phyloP scores from a whole-genome alignment of 139 green algal genomes.

The Monoraphidium neglectum region DNA sequence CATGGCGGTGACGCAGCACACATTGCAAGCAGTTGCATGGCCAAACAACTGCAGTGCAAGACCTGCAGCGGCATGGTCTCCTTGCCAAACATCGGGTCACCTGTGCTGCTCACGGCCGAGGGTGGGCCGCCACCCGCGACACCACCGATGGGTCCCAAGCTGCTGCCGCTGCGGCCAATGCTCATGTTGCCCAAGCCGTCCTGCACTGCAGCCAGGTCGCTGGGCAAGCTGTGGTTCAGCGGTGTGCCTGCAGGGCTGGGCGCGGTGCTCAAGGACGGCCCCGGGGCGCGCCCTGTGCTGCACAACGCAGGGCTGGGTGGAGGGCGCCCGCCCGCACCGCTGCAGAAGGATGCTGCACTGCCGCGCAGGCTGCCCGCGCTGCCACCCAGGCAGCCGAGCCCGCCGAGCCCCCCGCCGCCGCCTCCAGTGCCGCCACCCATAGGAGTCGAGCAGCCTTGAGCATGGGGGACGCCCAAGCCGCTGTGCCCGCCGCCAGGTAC shows the following conservation, averaged over 20 bases:
- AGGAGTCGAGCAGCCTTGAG: not conserved
- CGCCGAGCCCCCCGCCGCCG: not conserved
- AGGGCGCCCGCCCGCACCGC: not conserved
- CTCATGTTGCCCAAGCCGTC: conserved; percentile 24
- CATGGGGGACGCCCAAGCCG: too few species aligned
- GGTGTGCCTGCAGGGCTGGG: conserved; percentile 14
- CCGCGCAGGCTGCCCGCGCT: not conserved
- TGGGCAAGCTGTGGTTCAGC: not conserved
- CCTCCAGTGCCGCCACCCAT: not conserved
- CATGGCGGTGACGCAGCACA: not conserved
- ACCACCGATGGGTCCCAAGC: not conserved
- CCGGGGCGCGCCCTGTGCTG: not conserved
- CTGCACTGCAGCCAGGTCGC: conserved; percentile 7
- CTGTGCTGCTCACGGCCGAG: conserved; percentile 2
- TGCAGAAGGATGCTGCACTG: not conserved
- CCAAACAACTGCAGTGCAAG: not conserved
- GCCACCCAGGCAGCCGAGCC: not conserved
- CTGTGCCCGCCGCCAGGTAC: too few species aligned
- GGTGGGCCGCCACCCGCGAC: not conserved
- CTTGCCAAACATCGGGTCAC: not conserved
- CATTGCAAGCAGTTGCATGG: not conserved
- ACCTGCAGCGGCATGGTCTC: not conserved
- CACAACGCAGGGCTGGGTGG: conserved; percentile 3
- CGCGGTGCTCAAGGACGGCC: not conserved
- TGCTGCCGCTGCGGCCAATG: not conserved